Evolutionary conservation across 176 grass and related monocot genomes (phyloP).

Genomic region (Alopecurus myosuroides): DNA sequence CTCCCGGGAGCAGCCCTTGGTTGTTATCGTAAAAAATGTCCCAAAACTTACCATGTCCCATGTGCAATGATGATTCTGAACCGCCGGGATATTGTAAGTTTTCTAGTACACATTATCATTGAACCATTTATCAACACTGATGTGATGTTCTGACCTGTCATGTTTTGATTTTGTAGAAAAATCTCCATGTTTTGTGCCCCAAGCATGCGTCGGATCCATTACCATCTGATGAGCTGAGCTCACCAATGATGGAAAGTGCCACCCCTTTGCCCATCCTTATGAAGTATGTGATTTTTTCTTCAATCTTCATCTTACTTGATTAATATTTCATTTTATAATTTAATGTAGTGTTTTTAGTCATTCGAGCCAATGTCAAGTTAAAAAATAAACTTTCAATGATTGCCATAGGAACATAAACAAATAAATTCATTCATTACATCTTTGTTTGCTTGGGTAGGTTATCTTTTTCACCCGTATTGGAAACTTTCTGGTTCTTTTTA

Average conservation of each 20-base stretch:
- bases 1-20: conserved; percentile 48
- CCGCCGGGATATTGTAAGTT: conserved; percentile 61
- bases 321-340: background rate
- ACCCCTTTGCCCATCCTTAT: background rate
- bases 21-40: conserved; percentile 26
- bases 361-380: conserved; percentile 6
- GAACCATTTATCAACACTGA: background rate
- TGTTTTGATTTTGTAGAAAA: background rate
- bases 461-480: background rate
- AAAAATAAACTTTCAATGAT: background rate
- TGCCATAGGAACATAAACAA: conserved; percentile 1
- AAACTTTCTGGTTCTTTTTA: too few relatives aligned
- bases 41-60: conserved; percentile 44
- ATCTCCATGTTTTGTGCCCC: conserved; percentile 11
- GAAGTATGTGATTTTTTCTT: conserved; percentile 14
- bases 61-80: conserved; percentile 40
- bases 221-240: conserved; percentile 7
- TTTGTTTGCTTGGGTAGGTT: background rate
- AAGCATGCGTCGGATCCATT: background rate
- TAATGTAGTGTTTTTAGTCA: background rate
- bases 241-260: background rate
- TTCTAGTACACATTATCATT: background rate
- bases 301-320: background rate
- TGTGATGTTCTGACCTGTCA: background rate
- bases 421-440: background rate